These are phyloP conservation scores for Fusarium sp. DNA, from an alignment of 2,329 filamentous ascomycete species.

Conservation along the genomic window DNA sequence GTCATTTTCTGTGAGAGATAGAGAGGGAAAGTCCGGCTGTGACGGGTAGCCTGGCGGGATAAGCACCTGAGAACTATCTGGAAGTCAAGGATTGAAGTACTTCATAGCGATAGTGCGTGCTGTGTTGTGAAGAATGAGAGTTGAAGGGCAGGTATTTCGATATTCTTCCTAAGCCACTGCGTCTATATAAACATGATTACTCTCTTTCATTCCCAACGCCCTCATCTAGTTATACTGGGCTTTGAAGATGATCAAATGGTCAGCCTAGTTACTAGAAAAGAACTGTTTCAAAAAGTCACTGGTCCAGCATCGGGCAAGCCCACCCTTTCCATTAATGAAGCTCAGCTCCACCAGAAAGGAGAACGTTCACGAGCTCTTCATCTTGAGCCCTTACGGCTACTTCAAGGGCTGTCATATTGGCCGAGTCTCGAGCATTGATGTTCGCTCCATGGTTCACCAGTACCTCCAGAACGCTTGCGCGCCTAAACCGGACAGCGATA, in stretches of 20 bases:
- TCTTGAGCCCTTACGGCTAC: constrained; percentile 9
- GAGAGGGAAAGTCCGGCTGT: not conserved
- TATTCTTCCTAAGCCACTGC: too few relatives aligned
- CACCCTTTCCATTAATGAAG: not conserved
- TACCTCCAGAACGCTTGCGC: not conserved
- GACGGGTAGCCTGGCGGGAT: not conserved
- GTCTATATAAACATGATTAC: not conserved
- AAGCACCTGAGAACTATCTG: not conserved
- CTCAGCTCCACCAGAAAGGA: constrained; percentile 11
- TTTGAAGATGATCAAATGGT: too few relatives aligned
- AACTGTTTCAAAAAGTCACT: not conserved
- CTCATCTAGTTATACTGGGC: not conserved
- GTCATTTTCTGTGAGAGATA: not conserved
- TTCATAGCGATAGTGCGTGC: too few relatives aligned
- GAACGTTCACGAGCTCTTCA: constrained; percentile 6
- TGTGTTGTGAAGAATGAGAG: too few relatives aligned
- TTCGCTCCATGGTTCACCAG: constrained; percentile 2
- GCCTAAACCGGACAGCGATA: constrained; percentile 1
- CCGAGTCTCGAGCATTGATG: constrained; percentile 1
- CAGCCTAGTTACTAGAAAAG: not conserved
- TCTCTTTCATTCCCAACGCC: not conserved
- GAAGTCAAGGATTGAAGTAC: too few relatives aligned
- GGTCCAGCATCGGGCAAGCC: not conserved
- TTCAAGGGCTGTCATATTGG: constrained; percentile 6
- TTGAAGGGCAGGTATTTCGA: too few relatives aligned